A percentile compares a stretch with the other conserved stretches of the same genome.
Evolutionary conservation across 1,284 basidiomycete species (phyloP).

Genomic region (Hymenochaete sp.): DNA sequence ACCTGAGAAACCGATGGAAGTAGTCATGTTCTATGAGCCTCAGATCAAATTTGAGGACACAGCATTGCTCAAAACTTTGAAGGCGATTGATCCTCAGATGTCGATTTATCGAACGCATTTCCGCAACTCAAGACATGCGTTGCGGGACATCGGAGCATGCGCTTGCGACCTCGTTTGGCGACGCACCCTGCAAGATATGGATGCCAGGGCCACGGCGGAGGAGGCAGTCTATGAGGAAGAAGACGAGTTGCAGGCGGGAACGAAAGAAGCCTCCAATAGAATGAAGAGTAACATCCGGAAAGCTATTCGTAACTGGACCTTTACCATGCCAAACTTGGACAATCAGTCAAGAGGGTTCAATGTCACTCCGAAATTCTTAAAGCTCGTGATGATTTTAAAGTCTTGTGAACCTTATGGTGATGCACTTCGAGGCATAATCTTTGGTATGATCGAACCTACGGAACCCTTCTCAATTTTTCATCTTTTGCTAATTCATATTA

Average conservation of each 20-base stretch:
- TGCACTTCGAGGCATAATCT: constrained; percentile 53
- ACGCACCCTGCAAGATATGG: constrained; percentile 36
- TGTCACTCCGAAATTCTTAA: constrained; percentile 54
- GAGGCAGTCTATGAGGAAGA: constrained; percentile 28
- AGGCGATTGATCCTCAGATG: constrained; percentile 32
- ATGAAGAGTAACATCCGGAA: constrained; percentile 29
- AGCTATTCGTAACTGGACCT: constrained; percentile 47
- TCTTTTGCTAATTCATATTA: constrained; percentile 5
- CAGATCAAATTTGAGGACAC: constrained; percentile 24
- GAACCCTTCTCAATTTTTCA: background rate
- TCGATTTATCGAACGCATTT: constrained; percentile 34
- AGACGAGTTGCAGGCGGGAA: constrained; percentile 21
- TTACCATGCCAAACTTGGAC: constrained; percentile 50
- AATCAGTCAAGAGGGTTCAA: constrained; percentile 47
- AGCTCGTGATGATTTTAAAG: constrained; percentile 47
- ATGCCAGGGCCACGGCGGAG: constrained; percentile 23
- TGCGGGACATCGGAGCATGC: constrained; percentile 49
- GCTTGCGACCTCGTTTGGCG: constrained; percentile 61
- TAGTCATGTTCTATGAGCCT: constrained; percentile 31
- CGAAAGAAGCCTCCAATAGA: constrained; percentile 21
- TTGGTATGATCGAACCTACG: constrained; percentile 36
- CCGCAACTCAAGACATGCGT: constrained; percentile 36
- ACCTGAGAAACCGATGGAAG: constrained; percentile 34
- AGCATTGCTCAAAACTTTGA: constrained; percentile 30
- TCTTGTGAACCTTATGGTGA: constrained; percentile 43